Conservation (phyloP, 2,329 filamentous ascomycete genomes). For the Lecanicillium sp. region DNA sequence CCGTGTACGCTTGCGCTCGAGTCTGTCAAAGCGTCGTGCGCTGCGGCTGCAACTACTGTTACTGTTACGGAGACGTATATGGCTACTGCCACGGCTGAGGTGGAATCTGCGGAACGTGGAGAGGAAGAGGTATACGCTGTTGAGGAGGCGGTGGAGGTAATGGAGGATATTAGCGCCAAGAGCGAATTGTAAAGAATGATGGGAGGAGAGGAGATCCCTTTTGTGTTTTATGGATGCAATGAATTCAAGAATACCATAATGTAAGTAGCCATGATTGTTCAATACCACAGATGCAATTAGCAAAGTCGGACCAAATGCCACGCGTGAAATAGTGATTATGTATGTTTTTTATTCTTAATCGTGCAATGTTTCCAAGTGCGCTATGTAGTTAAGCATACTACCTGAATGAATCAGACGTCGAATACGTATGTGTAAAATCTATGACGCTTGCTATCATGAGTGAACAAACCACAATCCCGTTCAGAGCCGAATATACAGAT, state of each 20-base stretch:
- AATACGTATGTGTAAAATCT: no score
- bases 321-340: no score
- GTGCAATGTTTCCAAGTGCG: no score
- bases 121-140: constrained; percentile 1
- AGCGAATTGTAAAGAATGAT: constrained; percentile 1
- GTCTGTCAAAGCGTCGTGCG: constrained; percentile 9
- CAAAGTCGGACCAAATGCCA: no score
- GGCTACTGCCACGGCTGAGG: constrained; percentile 11
- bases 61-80: constrained; percentile 28
- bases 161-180: neutral
- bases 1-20: constrained; percentile 15
- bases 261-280: constrained; percentile 9
- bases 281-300: neutral
- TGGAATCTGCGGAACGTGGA: constrained; percentile 9
- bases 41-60: neutral
- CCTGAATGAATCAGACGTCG: no score
- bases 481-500: constrained; percentile 72
- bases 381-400: no score
- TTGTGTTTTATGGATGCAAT: constrained; percentile 4
- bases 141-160: constrained; percentile 5
- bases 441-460: neutral
- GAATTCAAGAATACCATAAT: constrained; percentile 6
- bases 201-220: neutral
- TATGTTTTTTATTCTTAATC: no score
- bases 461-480: neutral